phyloP scores from a whole-genome alignment of 1,284 basidiomycete species.

The Somion occarium region DNA sequence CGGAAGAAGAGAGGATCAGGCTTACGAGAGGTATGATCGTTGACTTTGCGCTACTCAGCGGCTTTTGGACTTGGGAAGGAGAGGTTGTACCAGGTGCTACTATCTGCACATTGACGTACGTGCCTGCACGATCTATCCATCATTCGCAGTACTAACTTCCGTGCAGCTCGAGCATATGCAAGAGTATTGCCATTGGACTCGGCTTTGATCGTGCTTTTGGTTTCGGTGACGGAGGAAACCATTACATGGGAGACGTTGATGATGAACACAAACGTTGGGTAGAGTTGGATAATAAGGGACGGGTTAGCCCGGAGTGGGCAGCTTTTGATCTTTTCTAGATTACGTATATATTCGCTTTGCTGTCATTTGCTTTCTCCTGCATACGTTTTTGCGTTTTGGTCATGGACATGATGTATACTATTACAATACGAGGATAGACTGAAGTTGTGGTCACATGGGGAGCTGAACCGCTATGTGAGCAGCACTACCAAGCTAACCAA shows the following conservation, averaged over 20 bases:
- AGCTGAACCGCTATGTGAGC: too few relatives aligned
- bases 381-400: too few relatives aligned
- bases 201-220: slow-evolving; percentile 66
- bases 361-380: slow-evolving; percentile 2
- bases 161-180: slow-evolving; percentile 61
- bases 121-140: slow-evolving; percentile 11
- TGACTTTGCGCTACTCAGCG: slow-evolving; percentile 59
- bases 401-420: too few relatives aligned
- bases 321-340: slow-evolving; percentile 40
- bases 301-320: slow-evolving; percentile 49
- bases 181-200: slow-evolving; percentile 50
- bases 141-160: too few relatives aligned
- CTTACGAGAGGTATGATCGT: slow-evolving; percentile 61
- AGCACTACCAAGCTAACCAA: too few relatives aligned
- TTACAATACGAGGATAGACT: too few relatives aligned
- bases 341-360: not conserved
- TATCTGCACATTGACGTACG: slow-evolving; percentile 57
- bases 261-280: slow-evolving; percentile 47
- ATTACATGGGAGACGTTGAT: slow-evolving; percentile 38
- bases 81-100: slow-evolving; percentile 45
- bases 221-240: slow-evolving; percentile 34
- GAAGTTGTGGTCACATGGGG: too few relatives aligned
- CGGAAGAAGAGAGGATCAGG: slow-evolving; percentile 35
- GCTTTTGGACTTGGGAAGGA: slow-evolving; percentile 48
- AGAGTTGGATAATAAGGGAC: slow-evolving; percentile 53